Conservation (phyloP, 202 grass and related monocot genomes). For the Schoenoplectus tabernaemontani region DNA sequence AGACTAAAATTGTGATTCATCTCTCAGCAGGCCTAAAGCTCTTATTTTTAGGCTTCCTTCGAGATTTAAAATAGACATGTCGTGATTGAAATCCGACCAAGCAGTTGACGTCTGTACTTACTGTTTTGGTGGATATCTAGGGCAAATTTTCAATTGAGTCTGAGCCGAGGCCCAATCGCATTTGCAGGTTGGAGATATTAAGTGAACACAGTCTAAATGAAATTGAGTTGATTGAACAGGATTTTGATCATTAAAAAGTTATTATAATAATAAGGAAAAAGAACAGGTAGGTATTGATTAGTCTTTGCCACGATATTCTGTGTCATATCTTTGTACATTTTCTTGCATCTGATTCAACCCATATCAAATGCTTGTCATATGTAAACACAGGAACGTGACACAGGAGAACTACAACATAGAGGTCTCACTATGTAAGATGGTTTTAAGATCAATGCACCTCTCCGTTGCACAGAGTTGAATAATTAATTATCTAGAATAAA, state of each 20-base stretch:
- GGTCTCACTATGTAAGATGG: not conserved
- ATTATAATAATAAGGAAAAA: not conserved
- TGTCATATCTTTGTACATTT: not conserved
- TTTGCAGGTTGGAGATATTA: not conserved
- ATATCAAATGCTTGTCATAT: not conserved
- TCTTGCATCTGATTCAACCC: not conserved
- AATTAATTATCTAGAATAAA: conserved; percentile 7
- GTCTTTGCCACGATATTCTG: conserved; percentile 14
- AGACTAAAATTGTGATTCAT: too few species aligned
- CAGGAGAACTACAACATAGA: not conserved
- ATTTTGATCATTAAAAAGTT: not conserved
- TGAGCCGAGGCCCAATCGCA: too few species aligned
- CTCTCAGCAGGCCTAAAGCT: too few species aligned
- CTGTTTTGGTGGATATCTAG: too few species aligned
- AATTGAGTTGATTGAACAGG: not conserved
- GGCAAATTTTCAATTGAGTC: too few species aligned
- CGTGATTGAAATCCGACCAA: too few species aligned
- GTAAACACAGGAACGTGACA: not conserved
- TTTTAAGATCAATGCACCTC: not conserved
- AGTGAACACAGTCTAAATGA: not conserved
- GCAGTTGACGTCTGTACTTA: too few species aligned
- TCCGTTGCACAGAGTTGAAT: conserved; percentile 5
- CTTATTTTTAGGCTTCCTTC: too few species aligned
- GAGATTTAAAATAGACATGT: too few species aligned
- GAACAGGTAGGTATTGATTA: not conserved